Evolutionary conservation across 768 basidiomycete species (phyloP).

Genomic region (Kwoniella sp.): DNA sequence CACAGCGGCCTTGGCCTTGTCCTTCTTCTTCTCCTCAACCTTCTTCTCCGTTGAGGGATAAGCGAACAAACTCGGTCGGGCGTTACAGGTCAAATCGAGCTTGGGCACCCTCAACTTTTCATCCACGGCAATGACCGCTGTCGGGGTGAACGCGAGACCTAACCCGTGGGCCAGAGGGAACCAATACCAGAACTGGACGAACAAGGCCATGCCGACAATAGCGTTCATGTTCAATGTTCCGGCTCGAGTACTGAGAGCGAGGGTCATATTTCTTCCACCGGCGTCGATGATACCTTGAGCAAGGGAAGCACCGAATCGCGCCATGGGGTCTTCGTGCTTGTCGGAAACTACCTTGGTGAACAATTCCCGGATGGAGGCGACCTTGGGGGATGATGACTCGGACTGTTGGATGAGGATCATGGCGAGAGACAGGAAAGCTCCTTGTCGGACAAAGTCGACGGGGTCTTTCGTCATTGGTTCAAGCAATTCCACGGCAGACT

Average conservation of each 20-base stretch:
- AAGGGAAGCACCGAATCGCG: conserved; percentile 92
- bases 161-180: conserved; percentile 94
- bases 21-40: conserved; percentile 85
- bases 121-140: conserved; percentile 88
- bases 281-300: conserved; percentile 98
- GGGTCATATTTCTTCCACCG: conserved; percentile 92
- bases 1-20: conserved; percentile 91
- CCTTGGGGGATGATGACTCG: conserved; percentile 80
- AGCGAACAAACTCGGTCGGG: conserved; percentile 85
- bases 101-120: conserved; percentile 88
- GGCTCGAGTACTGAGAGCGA: conserved; percentile 87
- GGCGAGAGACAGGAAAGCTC: conserved; percentile 89
- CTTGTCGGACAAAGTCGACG: conserved; percentile 97
- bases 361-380: conserved; percentile 75
- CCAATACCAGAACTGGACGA: conserved; percentile 99
- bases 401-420: conserved; percentile 98
- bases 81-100: conserved; percentile 88
- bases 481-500: conserved; percentile 94
- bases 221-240: conserved; percentile 91
- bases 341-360: conserved; percentile 88
- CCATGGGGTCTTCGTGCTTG: conserved; percentile 99
- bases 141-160: conserved; percentile 89
- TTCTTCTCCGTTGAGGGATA: conserved; percentile 85
- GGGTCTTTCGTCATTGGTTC: conserved; percentile 98
- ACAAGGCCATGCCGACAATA: conserved; percentile 96